A percentile compares a stretch with the other conserved stretches of the same genome.
Conservation (phyloP, 2,329 filamentous ascomycete species). For the Calycina herbarum region DNA sequence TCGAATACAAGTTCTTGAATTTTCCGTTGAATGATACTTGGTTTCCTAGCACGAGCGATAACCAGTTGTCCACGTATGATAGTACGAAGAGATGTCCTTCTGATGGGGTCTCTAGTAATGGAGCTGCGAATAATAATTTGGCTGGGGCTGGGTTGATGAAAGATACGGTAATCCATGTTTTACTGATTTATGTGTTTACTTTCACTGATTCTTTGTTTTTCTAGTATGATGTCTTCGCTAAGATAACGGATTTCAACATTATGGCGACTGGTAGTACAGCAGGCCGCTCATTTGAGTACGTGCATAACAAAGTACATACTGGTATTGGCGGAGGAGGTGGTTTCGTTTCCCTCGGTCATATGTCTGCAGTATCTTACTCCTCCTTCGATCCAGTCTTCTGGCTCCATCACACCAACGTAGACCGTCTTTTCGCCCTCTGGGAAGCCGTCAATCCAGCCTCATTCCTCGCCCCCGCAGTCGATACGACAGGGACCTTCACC, state of each 20-base stretch:
- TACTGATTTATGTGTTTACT: too few relatives aligned
- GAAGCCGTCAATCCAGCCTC: constrained; percentile 43
- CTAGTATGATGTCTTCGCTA: constrained; percentile 10
- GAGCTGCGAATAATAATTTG: too few relatives aligned
- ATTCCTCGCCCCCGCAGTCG: constrained; percentile 36
- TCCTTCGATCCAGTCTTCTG: constrained; percentile 51
- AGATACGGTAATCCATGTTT: too few relatives aligned
- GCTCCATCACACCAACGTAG: constrained; percentile 58
- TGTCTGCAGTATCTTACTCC: constrained; percentile 25
- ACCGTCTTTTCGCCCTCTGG: constrained; percentile 57
- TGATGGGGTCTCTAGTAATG: too few relatives aligned
- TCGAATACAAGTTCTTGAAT: constrained; percentile 41
- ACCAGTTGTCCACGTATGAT: too few relatives aligned
- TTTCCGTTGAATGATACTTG: constrained; percentile 38
- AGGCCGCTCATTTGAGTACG: too few relatives aligned
- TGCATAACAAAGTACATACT: too few relatives aligned
- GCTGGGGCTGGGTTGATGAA: too few relatives aligned
- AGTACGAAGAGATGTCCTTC: too few relatives aligned
- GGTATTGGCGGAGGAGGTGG: too few relatives aligned
- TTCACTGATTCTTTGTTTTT: too few relatives aligned
- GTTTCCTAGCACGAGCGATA: constrained; percentile 4
- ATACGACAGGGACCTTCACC: constrained; percentile 38
- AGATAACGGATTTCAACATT: constrained; percentile 8
- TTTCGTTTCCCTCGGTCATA: too few relatives aligned
- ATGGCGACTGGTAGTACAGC: not conserved